Conservation (phyloP, 257 asterid genomes). For the Salvia miltiorrhiza region DNA sequence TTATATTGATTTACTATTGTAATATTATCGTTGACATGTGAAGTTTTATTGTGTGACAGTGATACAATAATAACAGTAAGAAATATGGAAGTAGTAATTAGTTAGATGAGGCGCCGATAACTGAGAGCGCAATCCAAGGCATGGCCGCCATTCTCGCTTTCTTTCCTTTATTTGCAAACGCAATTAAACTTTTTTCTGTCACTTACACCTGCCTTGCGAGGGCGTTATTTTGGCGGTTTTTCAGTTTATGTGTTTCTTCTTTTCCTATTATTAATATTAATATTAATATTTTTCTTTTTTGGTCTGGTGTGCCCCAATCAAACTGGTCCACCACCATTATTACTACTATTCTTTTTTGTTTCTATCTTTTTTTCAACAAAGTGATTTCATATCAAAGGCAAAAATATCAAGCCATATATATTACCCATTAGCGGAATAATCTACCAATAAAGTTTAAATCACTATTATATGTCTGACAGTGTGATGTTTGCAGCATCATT, state of each 20-base stretch:
- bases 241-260: conserved; percentile 25
- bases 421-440: background rate
- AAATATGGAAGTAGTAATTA: background rate
- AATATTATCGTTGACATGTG: too few species aligned
- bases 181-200: too few species aligned
- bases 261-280: background rate
- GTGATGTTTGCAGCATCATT: background rate
- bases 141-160: conserved; percentile 26
- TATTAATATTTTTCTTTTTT: conserved; percentile 7
- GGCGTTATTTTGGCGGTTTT: conserved; percentile 40
- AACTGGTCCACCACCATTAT: conserved; percentile 20
- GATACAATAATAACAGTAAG: too few species aligned
- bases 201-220: background rate
- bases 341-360: background rate
- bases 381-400: background rate
- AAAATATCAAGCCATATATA: too few species aligned
- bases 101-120: conserved; percentile 7
- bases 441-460: background rate
- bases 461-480: background rate
- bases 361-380: background rate
- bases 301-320: conserved; percentile 40
- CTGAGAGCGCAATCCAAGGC: conserved; percentile 15
- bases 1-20: too few species aligned
- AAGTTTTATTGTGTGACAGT: too few species aligned
- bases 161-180: conserved; percentile 14